A percentile compares a stretch with the other conserved stretches of the same genome.
These are phyloP conservation scores for Amanita pseudoporphyria DNA, from an alignment of 768 basidiomycete genomes.

Conservation along the genomic window DNA sequence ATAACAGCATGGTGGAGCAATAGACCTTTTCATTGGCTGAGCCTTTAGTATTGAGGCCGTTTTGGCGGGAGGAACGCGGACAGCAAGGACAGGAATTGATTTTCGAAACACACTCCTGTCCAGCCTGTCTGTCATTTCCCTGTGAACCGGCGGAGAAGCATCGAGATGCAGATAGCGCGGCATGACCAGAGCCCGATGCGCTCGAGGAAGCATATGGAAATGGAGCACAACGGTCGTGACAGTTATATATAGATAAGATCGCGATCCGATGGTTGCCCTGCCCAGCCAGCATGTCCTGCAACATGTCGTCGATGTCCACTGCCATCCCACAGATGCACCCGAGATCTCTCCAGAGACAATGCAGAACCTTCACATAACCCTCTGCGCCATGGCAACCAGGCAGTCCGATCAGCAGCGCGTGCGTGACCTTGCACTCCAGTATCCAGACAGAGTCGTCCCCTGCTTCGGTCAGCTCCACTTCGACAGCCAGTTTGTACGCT, in stretches of 20 bases:
- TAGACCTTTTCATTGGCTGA: conserved; percentile 47
- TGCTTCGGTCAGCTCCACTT: conserved; percentile 64
- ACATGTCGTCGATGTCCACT: conserved; percentile 82
- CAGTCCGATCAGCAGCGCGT: conserved; percentile 65
- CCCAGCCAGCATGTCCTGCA: conserved; percentile 36
- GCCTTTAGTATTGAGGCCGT: conserved; percentile 49
- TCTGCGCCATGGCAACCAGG: conserved; percentile 79
- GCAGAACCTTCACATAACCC: conserved; percentile 46
- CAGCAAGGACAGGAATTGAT: conserved; percentile 58
- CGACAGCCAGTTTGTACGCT: conserved; percentile 8
- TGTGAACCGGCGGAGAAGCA: conserved; percentile 23
- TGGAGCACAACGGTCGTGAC: not conserved
- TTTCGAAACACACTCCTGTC: conserved; percentile 59
- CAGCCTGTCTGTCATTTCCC: conserved; percentile 31
- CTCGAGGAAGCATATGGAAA: not conserved
- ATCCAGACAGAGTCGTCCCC: conserved; percentile 67
- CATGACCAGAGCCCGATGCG: conserved; percentile 13
- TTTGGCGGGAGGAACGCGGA: conserved; percentile 46
- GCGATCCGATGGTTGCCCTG: conserved; percentile 6
- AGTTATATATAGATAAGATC: not conserved
- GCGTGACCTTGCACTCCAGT: conserved; percentile 45
- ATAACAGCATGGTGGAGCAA: not conserved
- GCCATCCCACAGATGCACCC: conserved; percentile 80
- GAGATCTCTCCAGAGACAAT: conserved; percentile 37
- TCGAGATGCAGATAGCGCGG: conserved; percentile 29